Base-by-base conservation (phyloP, 1,284 basidiomycete genomes). In the Rhodotorula mucilaginosa region DNA sequence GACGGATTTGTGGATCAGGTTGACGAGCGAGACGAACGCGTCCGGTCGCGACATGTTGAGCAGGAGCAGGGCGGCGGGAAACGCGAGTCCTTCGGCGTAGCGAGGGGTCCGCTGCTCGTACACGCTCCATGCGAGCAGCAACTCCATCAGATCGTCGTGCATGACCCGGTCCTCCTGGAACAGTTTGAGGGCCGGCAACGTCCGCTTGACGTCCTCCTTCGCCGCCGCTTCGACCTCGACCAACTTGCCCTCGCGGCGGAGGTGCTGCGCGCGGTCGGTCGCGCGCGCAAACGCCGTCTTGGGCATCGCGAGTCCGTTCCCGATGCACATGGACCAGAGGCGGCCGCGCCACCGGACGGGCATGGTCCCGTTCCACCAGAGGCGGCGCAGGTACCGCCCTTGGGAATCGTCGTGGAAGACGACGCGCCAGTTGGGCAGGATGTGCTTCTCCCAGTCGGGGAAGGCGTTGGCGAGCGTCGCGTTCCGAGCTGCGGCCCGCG, bases 81-180 rank as follows among this genome's bases (percentile, higher is more conserved):
- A 79, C 8, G 78, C 71, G 23, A 77, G 67, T 1, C 77, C 78
- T 61, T 56, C 44, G 44, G 74, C 64, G 80, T 96, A 97, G 61
- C 90, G 89, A 49, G 92, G 82, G 7, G 90, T 68, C n/a, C 52
- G 44, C 67, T 48, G 76, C 91, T 94, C 87, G 52, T 93, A 87
- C 44, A 97, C 91, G 2, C 94, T 89, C 90, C 93, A 97, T 2
- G 95, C 94, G 76, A 88, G 89, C 19, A 97, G 82, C 82, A 98
- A 85, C 70, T 97, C 91, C 74, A 88, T 88, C 58, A 98, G 83
- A 76, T 98, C 96, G 51, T 88, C 84, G 78, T 94, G 90, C 79
- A 99, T 82, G 1, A 94, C 93, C 0, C 92, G 91, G 0, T 83
- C 88, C 5, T 84, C 86, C 73, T 89, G 87, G 80, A 97, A 98